Evolutionary conservation across 2,329 filamentous ascomycete species (phyloP).

Genomic region (Arachnomyces sp.): DNA sequence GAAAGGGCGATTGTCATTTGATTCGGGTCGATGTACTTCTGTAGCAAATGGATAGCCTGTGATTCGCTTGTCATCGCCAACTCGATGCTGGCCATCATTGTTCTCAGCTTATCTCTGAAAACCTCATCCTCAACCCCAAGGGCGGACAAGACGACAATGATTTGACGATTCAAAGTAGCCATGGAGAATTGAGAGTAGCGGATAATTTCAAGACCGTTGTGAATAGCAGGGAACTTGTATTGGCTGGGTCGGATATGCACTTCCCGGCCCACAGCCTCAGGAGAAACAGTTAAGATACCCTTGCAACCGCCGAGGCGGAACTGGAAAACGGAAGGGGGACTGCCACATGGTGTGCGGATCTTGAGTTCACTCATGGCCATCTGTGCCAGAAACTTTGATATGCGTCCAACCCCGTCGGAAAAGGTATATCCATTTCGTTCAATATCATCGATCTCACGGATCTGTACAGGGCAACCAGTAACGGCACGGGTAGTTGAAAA

Average conservation of each 20-base stretch:
- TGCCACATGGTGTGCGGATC: conserved; percentile 45
- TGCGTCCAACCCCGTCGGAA: conserved; percentile 87
- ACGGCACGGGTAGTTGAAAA: conserved; percentile 87
- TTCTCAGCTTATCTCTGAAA: conserved; percentile 60
- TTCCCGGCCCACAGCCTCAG: conserved; percentile 57
- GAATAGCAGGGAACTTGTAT: conserved; percentile 69
- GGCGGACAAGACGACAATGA: conserved; percentile 74
- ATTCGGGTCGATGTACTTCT: conserved; percentile 75
- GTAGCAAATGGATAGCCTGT: conserved; percentile 61
- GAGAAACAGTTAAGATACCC: conserved; percentile 72
- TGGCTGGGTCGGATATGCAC: conserved; percentile 79
- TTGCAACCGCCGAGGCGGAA: conserved; percentile 91
- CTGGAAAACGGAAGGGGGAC: conserved; percentile 74
- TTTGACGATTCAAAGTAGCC: conserved; percentile 80
- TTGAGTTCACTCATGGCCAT: conserved; percentile 66
- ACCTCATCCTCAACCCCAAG: conserved; percentile 62
- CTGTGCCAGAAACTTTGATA: conserved; percentile 69
- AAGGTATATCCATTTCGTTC: conserved; percentile 63
- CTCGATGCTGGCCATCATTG: conserved; percentile 62
- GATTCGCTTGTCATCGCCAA: conserved; percentile 59
- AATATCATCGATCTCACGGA: conserved; percentile 61
- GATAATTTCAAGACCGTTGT: conserved; percentile 76
- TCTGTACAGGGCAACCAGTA: conserved; percentile 51
- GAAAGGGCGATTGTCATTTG: conserved; percentile 68
- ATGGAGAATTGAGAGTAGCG: conserved; percentile 67